A percentile compares a stretch with the other conserved stretches of the same genome.
Conservation (phyloP, 2,329 filamentous ascomycete genomes). For the Epichloe gansuensis region DNA sequence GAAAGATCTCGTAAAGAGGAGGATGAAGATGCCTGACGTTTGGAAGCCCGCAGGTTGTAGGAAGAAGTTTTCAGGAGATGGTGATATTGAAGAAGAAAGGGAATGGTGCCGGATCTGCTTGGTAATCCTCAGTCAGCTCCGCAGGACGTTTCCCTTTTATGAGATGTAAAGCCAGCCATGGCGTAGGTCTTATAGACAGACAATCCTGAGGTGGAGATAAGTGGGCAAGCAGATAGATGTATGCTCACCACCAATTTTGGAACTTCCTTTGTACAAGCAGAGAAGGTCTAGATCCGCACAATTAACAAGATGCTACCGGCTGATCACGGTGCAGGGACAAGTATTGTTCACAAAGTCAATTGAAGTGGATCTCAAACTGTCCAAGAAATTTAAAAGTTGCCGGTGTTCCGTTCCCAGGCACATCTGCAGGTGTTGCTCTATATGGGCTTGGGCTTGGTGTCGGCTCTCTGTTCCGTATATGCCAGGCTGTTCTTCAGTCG, state of each 20-base stretch:
- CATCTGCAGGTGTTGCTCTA: background rate
- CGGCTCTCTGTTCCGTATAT: background rate
- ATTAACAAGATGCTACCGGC: background rate
- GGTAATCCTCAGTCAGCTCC: constrained; percentile 1
- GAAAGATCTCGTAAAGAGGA: background rate
- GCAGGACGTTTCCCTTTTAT: constrained; percentile 2
- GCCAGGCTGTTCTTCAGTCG: background rate
- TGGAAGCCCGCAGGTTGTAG: background rate
- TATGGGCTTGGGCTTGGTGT: background rate
- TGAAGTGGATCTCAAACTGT: background rate
- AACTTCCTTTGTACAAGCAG: background rate
- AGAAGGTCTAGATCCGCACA: background rate
- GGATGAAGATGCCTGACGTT: background rate
- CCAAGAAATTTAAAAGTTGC: background rate
- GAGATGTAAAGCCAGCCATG: constrained; percentile 3
- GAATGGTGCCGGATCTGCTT: background rate
- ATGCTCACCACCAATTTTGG: background rate
- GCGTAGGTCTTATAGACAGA: background rate
- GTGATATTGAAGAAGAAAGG: background rate
- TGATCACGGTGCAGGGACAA: background rate
- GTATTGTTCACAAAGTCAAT: background rate
- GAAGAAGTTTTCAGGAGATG: background rate
- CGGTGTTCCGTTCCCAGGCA: background rate
- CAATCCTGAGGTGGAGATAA: background rate
- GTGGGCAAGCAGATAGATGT: background rate